Evolutionary conservation across 1,139 yeast genomes (phyloP).

Genomic region (Taphrina deformans): DNA sequence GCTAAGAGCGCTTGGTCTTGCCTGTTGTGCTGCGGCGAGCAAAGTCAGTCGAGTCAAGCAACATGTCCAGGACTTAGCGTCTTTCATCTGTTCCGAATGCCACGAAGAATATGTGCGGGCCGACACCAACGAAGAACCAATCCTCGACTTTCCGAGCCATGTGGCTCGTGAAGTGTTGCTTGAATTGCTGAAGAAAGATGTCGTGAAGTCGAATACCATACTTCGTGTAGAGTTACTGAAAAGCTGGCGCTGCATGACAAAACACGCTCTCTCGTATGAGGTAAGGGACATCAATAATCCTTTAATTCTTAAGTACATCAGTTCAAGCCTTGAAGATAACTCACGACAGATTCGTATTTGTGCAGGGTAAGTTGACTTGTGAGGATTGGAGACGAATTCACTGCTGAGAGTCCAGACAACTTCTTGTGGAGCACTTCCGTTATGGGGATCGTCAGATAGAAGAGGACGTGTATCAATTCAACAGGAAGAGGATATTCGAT

Average conservation of each 20-base stretch:
- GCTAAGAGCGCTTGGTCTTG: neutral
- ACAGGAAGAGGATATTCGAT: slow-evolving; percentile 29
- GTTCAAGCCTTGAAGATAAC: neutral
- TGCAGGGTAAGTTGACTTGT: slow-evolving; percentile 9
- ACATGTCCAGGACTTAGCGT: neutral
- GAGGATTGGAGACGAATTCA: neutral
- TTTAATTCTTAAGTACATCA: neutral
- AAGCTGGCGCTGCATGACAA: neutral
- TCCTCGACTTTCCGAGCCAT: neutral
- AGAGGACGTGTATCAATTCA: slow-evolving; percentile 4
- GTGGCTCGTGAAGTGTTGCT: neutral
- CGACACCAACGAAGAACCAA: neutral
- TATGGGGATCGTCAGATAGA: slow-evolving; percentile 11
- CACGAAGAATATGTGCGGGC: neutral
- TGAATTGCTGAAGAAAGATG: neutral
- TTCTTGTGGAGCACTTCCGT: slow-evolving; percentile 2
- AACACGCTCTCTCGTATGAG: neutral
- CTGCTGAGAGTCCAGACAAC: neutral
- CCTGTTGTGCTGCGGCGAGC: neutral
- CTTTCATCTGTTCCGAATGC: neutral
- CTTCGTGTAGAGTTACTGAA: neutral
- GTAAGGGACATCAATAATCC: neutral
- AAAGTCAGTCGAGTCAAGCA: neutral
- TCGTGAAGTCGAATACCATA: neutral
- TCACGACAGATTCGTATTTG: slow-evolving; percentile 9